Base-by-base conservation (phyloP, 371 early-diverging fungal species). In the Apophysomyces variabilis region DNA sequence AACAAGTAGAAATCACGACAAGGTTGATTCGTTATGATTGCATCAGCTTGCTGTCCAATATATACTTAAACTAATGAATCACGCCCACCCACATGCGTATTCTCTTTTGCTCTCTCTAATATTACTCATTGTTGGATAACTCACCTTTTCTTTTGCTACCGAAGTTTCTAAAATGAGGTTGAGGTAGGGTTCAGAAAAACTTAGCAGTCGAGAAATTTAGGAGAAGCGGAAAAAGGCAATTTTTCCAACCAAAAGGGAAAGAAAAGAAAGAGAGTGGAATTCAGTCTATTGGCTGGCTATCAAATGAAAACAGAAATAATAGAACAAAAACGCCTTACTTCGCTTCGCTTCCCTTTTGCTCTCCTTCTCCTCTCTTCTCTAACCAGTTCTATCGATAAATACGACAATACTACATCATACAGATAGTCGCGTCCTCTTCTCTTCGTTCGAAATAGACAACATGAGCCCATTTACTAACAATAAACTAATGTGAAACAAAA, bases 191-290 rank as follows among this genome's bases (percentile, higher is more conserved):
- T 50, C 54, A 50, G 21, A 21, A 50, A 26, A 26, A 26, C 54
- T 50, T 50, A 50, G 54, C 54, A 50, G 54, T 50, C 54, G 54
- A 50, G 54, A 50, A 50, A 50, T 50, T 50, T 50, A 26, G 32
- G 54, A 21, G 54, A 50, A 50, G 54, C 54, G 54, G 54, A 50
- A 50, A 50, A 50, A 50, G 54, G 54, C 54, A 50, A 50, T 50
- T 50, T 50, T 50, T 50, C 54, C 54, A 50, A 21, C 54, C 54
- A 50, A 50, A 50, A 50, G 21, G 21, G 21, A 50, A 50, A 21
- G 21, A 21, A 50, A 21, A 50, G 21, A 21, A 50, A 21, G 21
- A 50, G 54, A 50, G 54, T 7, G 21, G 16, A 16, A 21, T 50
- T 50, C 54, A 50, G 54, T 50, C 11, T 50, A 50, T 50, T 50